Conservation (phyloP, 805 yeast genomes). For the Metschnikowia borealis region DNA sequence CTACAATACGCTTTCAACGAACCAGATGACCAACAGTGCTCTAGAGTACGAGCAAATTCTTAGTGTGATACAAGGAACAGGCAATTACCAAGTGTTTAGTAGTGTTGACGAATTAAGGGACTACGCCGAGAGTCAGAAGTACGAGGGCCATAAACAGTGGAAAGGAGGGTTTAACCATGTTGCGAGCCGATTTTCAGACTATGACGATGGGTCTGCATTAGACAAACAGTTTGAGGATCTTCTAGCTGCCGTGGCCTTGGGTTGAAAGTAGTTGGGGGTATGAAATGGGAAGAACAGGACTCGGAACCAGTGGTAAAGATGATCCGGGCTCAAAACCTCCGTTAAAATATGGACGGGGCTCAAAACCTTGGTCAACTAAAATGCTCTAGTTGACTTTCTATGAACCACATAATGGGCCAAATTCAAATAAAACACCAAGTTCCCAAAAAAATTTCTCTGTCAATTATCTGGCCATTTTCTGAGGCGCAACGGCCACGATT, state of each 20-base stretch:
- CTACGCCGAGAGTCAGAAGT: conserved; percentile 7
- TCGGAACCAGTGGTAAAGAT: no score
- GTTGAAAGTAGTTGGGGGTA: neutral
- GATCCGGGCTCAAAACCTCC: no score
- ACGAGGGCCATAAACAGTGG: conserved; percentile 14
- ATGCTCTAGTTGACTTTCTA: no score
- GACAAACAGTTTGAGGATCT: conserved; percentile 20
- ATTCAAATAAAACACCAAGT: no score
- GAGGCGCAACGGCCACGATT: neutral
- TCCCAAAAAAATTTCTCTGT: no score
- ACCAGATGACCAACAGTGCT: conserved; percentile 15
- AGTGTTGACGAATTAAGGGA: conserved; percentile 5
- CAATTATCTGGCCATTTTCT: neutral
- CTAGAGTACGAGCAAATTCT: conserved; percentile 17
- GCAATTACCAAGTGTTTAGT: conserved; percentile 7
- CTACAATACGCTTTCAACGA: conserved; percentile 23
- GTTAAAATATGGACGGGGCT: no score
- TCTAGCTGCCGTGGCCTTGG: conserved; percentile 12
- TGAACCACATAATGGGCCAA: no score
- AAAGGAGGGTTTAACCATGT: conserved; percentile 14
- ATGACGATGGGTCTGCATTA: conserved; percentile 5
- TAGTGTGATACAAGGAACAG: conserved; percentile 9
- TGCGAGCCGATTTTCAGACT: conserved; percentile 6
- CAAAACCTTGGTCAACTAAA: no score
- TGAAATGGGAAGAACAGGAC: no score